Conservation (phyloP, 805 yeast species). For the Candida schatavii region DNA sequence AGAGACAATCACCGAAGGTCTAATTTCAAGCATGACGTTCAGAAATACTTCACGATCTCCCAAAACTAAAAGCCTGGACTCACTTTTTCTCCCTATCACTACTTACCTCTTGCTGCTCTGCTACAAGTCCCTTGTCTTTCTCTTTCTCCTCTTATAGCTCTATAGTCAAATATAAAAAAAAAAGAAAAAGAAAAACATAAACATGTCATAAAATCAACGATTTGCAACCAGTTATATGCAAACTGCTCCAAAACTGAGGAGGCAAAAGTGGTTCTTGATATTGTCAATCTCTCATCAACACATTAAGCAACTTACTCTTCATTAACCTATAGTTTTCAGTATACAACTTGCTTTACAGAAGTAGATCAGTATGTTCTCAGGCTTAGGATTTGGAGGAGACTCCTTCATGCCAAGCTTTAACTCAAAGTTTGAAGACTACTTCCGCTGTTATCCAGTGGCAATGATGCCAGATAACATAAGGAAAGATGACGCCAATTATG, state of each 20-base stretch:
- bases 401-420: constrained; percentile 26
- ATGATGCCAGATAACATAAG: constrained; percentile 80
- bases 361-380: constrained; percentile 44
- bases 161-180: neutral
- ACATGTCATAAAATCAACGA: neutral
- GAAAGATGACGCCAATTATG: constrained; percentile 79
- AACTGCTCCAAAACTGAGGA: too few species aligned
- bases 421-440: constrained; percentile 72
- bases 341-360: too few species aligned
- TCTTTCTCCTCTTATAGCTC: too few species aligned
- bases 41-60: neutral
- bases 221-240: too few species aligned
- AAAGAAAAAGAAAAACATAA: neutral
- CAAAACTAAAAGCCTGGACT: neutral
- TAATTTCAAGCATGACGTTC: neutral
- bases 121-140: too few species aligned
- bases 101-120: too few species aligned
- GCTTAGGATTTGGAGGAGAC: constrained; percentile 41
- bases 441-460: constrained; percentile 86
- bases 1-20: constrained; percentile 3
- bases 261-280: too few species aligned
- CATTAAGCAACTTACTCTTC: too few species aligned
- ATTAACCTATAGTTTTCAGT: too few species aligned
- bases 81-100: too few species aligned
- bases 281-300: too few species aligned